Conservation (phyloP, 2,329 filamentous ascomycete genomes). For the Colletotrichum lindemuthianum region DNA sequence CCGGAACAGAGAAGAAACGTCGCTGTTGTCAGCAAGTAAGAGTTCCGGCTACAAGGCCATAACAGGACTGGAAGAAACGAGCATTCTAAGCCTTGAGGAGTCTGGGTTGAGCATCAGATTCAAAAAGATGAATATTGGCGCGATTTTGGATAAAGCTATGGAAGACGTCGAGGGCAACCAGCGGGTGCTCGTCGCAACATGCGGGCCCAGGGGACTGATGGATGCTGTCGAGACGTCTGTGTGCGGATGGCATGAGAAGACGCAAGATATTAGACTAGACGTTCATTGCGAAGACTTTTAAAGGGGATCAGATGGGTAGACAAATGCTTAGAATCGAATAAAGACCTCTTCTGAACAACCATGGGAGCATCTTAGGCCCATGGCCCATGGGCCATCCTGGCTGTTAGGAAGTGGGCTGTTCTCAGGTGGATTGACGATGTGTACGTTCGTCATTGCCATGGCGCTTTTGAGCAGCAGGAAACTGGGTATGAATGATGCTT, state of each 20-base stretch:
- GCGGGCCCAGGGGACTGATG: constrained; percentile 14
- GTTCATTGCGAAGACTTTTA: constrained; percentile 10
- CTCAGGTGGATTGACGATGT: no score
- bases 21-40: background rate
- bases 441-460: no score
- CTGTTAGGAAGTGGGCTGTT: no score
- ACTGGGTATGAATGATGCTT: no score
- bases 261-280: constrained; percentile 4
- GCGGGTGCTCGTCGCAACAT: constrained; percentile 7
- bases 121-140: background rate
- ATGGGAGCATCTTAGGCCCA: no score
- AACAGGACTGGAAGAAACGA: background rate
- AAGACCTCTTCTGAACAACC: no score
- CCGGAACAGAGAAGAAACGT: background rate
- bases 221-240: constrained; percentile 12
- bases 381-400: no score
- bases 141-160: background rate
- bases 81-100: background rate
- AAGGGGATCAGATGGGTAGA: no score
- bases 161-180: background rate
- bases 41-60: background rate
- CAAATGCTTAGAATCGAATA: no score
- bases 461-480: no score
- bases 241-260: background rate
- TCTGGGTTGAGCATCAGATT: background rate